Conservation (phyloP, 169 alveolate genomes). For the Plasmodium vivax region DNA sequence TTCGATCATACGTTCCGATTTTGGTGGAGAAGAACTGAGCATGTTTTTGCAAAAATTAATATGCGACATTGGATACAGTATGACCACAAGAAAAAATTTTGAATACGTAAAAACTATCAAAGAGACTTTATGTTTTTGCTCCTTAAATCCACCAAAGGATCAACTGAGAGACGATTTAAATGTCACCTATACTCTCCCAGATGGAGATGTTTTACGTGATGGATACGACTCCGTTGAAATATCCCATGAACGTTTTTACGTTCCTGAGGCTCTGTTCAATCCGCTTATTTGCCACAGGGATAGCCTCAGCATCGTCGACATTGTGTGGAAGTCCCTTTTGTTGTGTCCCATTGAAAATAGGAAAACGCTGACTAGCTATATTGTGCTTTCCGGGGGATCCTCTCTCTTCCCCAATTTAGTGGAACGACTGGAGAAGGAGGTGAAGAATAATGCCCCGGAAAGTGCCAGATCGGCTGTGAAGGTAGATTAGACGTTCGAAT, state of each 20-base stretch:
- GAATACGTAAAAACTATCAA: constrained; percentile 84
- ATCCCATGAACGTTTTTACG: constrained; percentile 88
- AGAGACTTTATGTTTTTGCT: constrained; percentile 88
- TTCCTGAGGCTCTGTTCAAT: constrained; percentile 88
- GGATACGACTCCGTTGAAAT: constrained; percentile 83
- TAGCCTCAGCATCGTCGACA: constrained; percentile 75
- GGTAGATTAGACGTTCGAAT: constrained; percentile 35
- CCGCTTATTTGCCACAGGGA: constrained; percentile 79
- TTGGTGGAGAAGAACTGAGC: constrained; percentile 90
- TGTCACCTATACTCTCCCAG: constrained; percentile 86
- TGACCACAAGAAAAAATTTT: constrained; percentile 86
- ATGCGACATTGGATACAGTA: constrained; percentile 84
- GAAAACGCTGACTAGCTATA: constrained; percentile 76
- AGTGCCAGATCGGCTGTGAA: constrained; percentile 79
- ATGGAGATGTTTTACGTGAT: constrained; percentile 87
- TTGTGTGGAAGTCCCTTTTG: constrained; percentile 80
- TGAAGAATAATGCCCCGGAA: constrained; percentile 81
- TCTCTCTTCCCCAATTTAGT: constrained; percentile 78
- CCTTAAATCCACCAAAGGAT: constrained; percentile 86
- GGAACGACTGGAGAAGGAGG: constrained; percentile 80
- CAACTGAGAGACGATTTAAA: constrained; percentile 80
- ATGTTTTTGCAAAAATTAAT: constrained; percentile 87
- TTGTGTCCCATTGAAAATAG: constrained; percentile 78
- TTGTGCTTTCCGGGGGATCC: constrained; percentile 81
- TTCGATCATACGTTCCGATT: constrained; percentile 85